These are phyloP conservation scores for Phellopilus nigrolimitatus DNA, from an alignment of 1,284 basidiomycete species.

Conservation along the genomic window DNA sequence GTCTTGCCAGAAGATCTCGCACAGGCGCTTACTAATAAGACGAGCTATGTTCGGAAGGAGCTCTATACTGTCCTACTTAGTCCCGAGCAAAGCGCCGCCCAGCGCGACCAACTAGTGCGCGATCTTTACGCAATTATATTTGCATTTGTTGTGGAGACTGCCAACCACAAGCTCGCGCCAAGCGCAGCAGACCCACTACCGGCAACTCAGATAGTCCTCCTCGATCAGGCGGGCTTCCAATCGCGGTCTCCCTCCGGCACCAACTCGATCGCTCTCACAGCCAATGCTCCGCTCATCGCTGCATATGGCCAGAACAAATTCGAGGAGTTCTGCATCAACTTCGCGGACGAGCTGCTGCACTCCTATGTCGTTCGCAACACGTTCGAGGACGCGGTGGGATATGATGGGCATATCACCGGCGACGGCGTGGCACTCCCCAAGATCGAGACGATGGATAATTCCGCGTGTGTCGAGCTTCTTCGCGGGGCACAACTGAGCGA, in stretches of 20 bases:
- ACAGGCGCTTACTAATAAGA: slow-evolving; percentile 77
- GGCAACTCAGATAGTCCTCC: slow-evolving; percentile 66
- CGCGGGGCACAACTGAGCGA: slow-evolving; percentile 73
- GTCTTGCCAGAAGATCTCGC: slow-evolving; percentile 72
- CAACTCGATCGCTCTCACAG: slow-evolving; percentile 55
- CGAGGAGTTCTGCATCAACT: slow-evolving; percentile 88
- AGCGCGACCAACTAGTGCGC: slow-evolving; percentile 76
- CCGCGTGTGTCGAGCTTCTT: slow-evolving; percentile 78
- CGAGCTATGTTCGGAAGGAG: slow-evolving; percentile 84
- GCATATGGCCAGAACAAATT: slow-evolving; percentile 78
- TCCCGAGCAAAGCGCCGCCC: slow-evolving; percentile 63
- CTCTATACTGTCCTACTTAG: slow-evolving; percentile 79
- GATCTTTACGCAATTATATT: slow-evolving; percentile 92
- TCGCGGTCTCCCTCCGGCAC: slow-evolving; percentile 61
- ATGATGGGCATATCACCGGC: slow-evolving; percentile 53
- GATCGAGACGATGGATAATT: slow-evolving; percentile 75
- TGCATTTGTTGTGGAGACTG: slow-evolving; percentile 85
- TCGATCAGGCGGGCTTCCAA: slow-evolving; percentile 84
- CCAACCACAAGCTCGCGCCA: slow-evolving; percentile 77
- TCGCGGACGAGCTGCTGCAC: slow-evolving; percentile 78
- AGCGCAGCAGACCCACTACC: slow-evolving; percentile 47
- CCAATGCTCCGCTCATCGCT: slow-evolving; percentile 61
- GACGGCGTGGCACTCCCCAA: slow-evolving; percentile 72
- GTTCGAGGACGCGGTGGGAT: slow-evolving; percentile 72
- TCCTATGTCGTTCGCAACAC: slow-evolving; percentile 70